These are phyloP conservation scores for Apiospora rasikravindrae DNA, from an alignment of 2,329 filamentous ascomycete species.

Conservation along the genomic window DNA sequence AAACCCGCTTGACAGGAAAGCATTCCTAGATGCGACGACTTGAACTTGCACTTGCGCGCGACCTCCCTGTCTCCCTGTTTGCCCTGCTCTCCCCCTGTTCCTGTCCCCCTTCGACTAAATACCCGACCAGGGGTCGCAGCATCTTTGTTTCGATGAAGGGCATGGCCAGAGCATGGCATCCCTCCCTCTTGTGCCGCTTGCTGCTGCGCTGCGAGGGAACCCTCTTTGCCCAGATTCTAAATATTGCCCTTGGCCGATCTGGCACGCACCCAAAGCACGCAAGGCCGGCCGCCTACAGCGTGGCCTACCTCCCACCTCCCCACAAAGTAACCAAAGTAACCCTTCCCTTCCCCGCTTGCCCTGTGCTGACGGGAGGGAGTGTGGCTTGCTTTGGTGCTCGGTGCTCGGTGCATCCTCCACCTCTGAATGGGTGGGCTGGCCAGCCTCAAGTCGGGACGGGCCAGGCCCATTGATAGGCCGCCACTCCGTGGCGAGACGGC, in stretches of 20 bases:
- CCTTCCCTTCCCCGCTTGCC: slow-evolving; percentile 8
- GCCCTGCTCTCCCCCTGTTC: neutral
- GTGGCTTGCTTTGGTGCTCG: neutral
- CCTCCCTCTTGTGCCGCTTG: neutral
- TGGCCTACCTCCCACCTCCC: neutral
- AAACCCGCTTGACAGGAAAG: neutral
- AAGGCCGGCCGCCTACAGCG: neutral
- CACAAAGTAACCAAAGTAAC: slow-evolving; percentile 9
- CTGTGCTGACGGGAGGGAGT: slow-evolving; percentile 15
- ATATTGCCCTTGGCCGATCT: slow-evolving; percentile 16
- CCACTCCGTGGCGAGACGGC: neutral
- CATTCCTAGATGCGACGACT: slow-evolving; percentile 14
- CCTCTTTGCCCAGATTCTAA: slow-evolving; percentile 11
- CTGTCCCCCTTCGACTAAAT: neutral
- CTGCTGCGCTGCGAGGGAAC: slow-evolving; percentile 12
- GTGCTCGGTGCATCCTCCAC: slow-evolving; percentile 2
- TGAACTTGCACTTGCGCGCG: neutral
- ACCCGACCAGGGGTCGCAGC: neutral
- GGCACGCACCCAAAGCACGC: neutral
- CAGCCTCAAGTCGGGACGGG: slow-evolving; percentile 15
- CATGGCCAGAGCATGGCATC: slow-evolving; percentile 2
- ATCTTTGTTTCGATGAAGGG: neutral
- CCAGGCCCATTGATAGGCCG: slow-evolving; percentile 2
- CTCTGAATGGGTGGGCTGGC: slow-evolving; percentile 14
- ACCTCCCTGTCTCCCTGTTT: neutral